These are phyloP conservation scores for Saccharomyces mikatae DNA, from an alignment of 805 yeast genomes.

Conservation along the genomic window DNA sequence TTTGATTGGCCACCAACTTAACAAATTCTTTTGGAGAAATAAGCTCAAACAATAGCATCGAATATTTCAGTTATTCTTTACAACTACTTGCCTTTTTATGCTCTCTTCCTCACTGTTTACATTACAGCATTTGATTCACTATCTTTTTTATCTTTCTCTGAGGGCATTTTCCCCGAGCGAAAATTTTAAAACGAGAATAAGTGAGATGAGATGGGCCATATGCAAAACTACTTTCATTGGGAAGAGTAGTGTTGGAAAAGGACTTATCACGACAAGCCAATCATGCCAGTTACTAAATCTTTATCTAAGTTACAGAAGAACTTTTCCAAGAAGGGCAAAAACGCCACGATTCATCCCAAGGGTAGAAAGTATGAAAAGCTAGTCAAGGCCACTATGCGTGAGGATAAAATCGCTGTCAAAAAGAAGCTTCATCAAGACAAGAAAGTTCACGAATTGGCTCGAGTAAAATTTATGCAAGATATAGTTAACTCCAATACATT, in stretches of 20 bases:
- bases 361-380: conserved; percentile 84
- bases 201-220: background rate
- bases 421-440: conserved; percentile 51
- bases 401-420: conserved; percentile 54
- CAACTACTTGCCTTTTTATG: background rate
- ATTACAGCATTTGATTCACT: background rate
- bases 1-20: conserved; percentile 13
- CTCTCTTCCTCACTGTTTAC: background rate
- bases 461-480: conserved; percentile 54
- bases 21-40: conserved; percentile 23
- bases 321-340: conserved; percentile 14
- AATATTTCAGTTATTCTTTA: background rate
- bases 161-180: background rate
- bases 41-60: conserved; percentile 23
- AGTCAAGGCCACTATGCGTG: conserved; percentile 80
- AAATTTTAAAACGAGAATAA: background rate
- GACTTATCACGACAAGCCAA: background rate
- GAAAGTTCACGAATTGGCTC: conserved; percentile 50
- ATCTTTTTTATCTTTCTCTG: background rate
- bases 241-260: background rate
- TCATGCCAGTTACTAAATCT: conserved; percentile 31
- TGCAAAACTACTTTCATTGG: background rate
- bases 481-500: conserved; percentile 37
- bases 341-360: conserved; percentile 55
- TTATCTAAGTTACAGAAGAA: conserved; percentile 28